Evolutionary conservation across 208 protist species (phyloP).

Genomic region (Wallacemonas sp.): DNA sequence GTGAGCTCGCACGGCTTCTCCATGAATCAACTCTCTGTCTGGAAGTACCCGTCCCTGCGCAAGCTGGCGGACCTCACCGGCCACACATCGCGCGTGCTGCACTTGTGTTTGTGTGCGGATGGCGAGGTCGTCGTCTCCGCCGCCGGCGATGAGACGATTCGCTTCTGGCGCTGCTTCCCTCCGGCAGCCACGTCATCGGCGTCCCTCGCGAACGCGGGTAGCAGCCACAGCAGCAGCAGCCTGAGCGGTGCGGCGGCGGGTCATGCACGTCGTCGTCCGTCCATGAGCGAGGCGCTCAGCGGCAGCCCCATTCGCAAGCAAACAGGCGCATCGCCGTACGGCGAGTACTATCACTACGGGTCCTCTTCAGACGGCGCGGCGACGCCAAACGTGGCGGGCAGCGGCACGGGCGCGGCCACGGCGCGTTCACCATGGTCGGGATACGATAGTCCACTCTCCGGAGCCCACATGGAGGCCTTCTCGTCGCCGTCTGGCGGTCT

Average conservation of each 20-base stretch:
- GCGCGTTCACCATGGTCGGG: background rate
- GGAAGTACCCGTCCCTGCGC: conserved; percentile 98
- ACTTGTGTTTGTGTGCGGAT: conserved; percentile 97
- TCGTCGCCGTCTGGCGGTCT: background rate
- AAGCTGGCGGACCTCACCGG: conserved; percentile 97
- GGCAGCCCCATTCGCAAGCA: background rate
- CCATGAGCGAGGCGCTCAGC: too few relatives aligned
- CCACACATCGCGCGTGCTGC: conserved; percentile 98
- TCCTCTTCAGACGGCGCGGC: background rate
- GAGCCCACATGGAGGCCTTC: background rate
- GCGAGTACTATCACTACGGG: background rate
- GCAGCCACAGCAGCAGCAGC: too few relatives aligned
- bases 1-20: conserved; percentile 98
- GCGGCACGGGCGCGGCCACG: background rate
- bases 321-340: background rate
- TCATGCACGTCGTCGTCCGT: too few relatives aligned
- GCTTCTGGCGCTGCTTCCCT: conserved; percentile 93
- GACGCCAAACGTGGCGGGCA: background rate
- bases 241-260: too few relatives aligned
- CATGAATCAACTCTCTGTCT: conserved; percentile 98
- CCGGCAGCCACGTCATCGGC: conserved; percentile 2
- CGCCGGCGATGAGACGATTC: conserved; percentile 98
- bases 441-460: background rate
- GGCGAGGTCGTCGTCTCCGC: conserved; percentile 97
- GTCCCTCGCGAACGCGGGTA: background rate